Percentiles rank a stretch among this genome's conserved stretches.
These are phyloP conservation scores for Tothia fuscella DNA, from an alignment of 2,329 filamentous ascomycete species.

Conservation along the genomic window DNA sequence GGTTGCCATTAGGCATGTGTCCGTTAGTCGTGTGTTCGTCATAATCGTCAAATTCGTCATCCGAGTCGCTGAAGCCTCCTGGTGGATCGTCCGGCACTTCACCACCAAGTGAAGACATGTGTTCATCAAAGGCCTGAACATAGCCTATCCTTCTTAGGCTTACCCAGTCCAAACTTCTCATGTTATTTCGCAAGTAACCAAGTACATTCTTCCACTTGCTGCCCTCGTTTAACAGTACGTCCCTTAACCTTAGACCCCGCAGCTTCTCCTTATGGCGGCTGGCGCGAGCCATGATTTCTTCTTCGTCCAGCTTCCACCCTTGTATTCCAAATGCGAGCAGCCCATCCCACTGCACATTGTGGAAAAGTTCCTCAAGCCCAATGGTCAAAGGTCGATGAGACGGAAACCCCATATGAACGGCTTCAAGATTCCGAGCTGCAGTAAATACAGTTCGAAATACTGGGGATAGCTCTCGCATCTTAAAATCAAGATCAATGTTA, in stretches of 20 bases:
- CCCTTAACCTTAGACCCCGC: constrained; percentile 46
- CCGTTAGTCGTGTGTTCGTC: constrained; percentile 17
- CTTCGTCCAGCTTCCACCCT: constrained; percentile 47
- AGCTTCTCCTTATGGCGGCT: constrained; percentile 44
- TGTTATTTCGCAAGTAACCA: constrained; percentile 41
- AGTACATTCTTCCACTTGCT: constrained; percentile 51
- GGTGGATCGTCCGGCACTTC: constrained; percentile 37
- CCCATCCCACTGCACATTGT: constrained; percentile 48
- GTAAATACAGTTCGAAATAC: constrained; percentile 47
- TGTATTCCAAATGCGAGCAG: constrained; percentile 53
- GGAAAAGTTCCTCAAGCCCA: constrained; percentile 49
- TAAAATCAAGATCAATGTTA: constrained; percentile 47
- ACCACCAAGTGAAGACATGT: constrained; percentile 29
- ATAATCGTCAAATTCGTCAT: constrained; percentile 21
- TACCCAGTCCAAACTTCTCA: constrained; percentile 48
- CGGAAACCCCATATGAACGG: constrained; percentile 54
- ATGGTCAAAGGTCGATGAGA: constrained; percentile 44
- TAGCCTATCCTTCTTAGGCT: constrained; percentile 52
- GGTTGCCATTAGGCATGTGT: constrained; percentile 13
- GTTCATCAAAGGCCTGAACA: constrained; percentile 39
- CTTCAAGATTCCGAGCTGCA: constrained; percentile 47
- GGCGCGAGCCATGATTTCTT: constrained; percentile 48
- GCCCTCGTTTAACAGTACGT: constrained; percentile 48
- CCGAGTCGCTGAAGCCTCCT: constrained; percentile 27
- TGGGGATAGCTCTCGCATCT: constrained; percentile 44